Conservation (phyloP, 2,329 filamentous ascomycete genomes). For the Alternaria ventricosa region DNA sequence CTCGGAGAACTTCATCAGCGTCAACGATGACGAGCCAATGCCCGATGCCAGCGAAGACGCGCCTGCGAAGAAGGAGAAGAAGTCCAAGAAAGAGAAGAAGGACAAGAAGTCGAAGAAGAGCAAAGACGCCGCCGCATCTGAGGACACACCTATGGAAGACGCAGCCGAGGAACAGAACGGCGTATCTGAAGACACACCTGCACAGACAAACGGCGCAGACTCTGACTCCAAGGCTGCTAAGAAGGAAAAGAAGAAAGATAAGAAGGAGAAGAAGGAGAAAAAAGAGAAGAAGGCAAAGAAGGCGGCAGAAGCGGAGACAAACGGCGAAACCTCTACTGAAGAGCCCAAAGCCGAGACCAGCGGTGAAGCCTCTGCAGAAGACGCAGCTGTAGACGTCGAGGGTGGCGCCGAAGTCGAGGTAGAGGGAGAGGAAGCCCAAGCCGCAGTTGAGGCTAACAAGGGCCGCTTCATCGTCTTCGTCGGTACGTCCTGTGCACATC, state of each 20-base stretch:
- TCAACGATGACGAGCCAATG: constrained; percentile 27
- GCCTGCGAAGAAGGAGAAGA: constrained; percentile 27
- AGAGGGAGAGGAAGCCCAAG: constrained; percentile 19
- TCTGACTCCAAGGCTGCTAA: constrained; percentile 25
- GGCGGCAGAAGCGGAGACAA: constrained; percentile 18
- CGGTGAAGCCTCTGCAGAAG: constrained; percentile 18
- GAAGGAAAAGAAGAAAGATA: constrained; percentile 32
- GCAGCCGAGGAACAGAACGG: constrained; percentile 14
- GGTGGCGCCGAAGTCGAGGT: constrained; percentile 25
- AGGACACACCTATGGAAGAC: constrained; percentile 16
- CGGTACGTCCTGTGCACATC: constrained; percentile 52
- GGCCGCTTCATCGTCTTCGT: constrained; percentile 80
- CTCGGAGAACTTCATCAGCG: constrained; percentile 21
- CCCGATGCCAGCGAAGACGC: constrained; percentile 24
- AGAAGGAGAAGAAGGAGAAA: constrained; percentile 38
- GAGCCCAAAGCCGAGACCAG: constrained; percentile 22
- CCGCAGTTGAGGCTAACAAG: constrained; percentile 41
- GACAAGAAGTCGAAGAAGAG: constrained; percentile 27
- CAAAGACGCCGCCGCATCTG: constrained; percentile 11
- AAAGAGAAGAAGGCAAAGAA: constrained; percentile 40
- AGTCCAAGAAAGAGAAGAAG: constrained; percentile 35
- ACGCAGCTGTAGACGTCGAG: constrained; percentile 24
- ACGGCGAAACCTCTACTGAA: constrained; percentile 19
- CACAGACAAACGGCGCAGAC: constrained; percentile 18
- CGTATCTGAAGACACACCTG: constrained; percentile 14